These are phyloP conservation scores for Maudiozyma humilis DNA, from an alignment of 1,139 yeast species.

Conservation along the genomic window DNA sequence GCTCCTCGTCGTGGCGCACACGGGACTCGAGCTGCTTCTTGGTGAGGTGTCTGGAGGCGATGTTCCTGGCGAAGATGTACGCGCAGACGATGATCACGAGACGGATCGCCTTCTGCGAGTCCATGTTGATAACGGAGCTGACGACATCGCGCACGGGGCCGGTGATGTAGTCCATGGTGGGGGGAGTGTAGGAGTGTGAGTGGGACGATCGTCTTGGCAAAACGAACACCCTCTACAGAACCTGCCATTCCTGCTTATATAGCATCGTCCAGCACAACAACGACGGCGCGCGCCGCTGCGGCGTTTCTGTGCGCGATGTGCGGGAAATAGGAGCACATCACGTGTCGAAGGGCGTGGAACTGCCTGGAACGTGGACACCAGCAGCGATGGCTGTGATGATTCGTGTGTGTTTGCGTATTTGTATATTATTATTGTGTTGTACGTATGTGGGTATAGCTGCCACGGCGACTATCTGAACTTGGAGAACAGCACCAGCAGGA, in stretches of 20 bases:
- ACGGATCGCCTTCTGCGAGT: constrained; percentile 27
- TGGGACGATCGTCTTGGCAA: too few species aligned
- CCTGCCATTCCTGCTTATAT: too few species aligned
- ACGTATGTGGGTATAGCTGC: background rate
- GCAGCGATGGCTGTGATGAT: background rate
- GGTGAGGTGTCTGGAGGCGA: constrained; percentile 38
- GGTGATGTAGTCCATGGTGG: constrained; percentile 3
- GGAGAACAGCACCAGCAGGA: constrained; percentile 76
- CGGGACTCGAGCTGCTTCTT: constrained; percentile 46
- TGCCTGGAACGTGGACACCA: background rate
- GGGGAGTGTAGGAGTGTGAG: background rate
- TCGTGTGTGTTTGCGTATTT: background rate
- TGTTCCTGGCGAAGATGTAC: constrained; percentile 37
- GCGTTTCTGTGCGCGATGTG: too few species aligned
- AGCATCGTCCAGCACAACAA: too few species aligned
- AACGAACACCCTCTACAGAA: too few species aligned
- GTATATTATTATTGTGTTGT: background rate
- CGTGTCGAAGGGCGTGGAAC: too few species aligned
- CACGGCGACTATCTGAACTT: constrained; percentile 48
- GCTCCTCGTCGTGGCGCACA: constrained; percentile 39
- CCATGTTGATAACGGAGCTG: constrained; percentile 6
- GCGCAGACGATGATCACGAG: constrained; percentile 40
- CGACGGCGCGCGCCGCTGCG: too few species aligned
- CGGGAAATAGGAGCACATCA: too few species aligned
- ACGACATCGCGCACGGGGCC: background rate